Percentiles rank a stretch among this genome's conserved stretches.
These are phyloP conservation scores for Halophytophthora polymorphica DNA, from an alignment of 352 stramenopile species.

Conservation along the genomic window DNA sequence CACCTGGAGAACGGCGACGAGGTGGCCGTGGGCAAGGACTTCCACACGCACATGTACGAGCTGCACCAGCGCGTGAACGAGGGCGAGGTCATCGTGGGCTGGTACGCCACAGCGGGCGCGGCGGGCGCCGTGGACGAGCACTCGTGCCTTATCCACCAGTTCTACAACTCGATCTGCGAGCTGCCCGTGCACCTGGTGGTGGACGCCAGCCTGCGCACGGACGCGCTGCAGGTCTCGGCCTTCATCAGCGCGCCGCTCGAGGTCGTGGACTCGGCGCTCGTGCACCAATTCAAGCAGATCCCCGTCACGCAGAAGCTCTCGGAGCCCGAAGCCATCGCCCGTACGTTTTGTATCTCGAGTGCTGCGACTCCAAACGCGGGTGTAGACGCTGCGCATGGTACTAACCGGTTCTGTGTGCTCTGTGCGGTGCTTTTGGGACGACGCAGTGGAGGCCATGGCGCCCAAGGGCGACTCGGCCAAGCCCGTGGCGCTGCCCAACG, in stretches of 20 bases:
- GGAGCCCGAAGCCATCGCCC: conserved; percentile 93
- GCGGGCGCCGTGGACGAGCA: conserved; percentile 90
- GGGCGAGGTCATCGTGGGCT: conserved; percentile 95
- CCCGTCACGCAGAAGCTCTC: conserved; percentile 88
- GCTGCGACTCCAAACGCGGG: not conserved
- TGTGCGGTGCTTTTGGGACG: conserved; percentile 7
- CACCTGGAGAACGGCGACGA: conserved; percentile 95
- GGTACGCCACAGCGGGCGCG: conserved; percentile 87
- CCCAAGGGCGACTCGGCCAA: conserved; percentile 36
- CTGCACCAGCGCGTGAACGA: conserved; percentile 94
- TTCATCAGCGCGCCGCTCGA: conserved; percentile 90
- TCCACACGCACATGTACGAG: conserved; percentile 97
- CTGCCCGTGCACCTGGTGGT: conserved; percentile 94
- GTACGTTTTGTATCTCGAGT: conserved; percentile 42
- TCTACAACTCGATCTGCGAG: conserved; percentile 94
- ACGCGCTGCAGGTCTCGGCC: conserved; percentile 88
- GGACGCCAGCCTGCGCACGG: conserved; percentile 84
- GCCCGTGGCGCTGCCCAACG: conserved; percentile 57
- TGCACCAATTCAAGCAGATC: conserved; percentile 94
- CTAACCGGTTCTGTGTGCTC: not conserved
- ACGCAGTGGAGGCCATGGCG: conserved; percentile 69
- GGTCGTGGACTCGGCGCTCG: conserved; percentile 87
- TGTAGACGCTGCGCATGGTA: not conserved
- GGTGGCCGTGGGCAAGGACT: conserved; percentile 97
- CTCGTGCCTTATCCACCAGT: conserved; percentile 97